These are phyloP conservation scores for Colletotrichum phormii DNA, from an alignment of 2,329 filamentous ascomycete species.

Conservation along the genomic window DNA sequence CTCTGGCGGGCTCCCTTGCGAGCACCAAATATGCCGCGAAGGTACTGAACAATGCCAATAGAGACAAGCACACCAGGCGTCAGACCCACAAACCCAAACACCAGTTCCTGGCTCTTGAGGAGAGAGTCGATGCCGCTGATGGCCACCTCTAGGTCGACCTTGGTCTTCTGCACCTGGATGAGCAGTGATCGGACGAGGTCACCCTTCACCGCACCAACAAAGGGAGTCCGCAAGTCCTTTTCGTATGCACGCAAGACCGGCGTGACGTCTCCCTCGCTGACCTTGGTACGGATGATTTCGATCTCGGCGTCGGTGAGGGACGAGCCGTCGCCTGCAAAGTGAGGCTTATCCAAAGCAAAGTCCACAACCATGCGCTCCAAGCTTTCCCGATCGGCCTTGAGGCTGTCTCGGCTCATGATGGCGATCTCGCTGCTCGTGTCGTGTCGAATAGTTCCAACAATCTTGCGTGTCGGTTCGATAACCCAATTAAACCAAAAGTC, in stretches of 20 bases:
- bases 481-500: slow-evolving; percentile 99
- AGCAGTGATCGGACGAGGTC: slow-evolving; percentile 90
- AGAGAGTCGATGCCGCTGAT: slow-evolving; percentile 96
- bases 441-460: slow-evolving; percentile 93
- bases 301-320: slow-evolving; percentile 77
- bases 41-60: slow-evolving; percentile 78
- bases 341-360: slow-evolving; percentile 87
- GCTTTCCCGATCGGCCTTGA: slow-evolving; percentile 90
- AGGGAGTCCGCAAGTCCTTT: slow-evolving; percentile 83
- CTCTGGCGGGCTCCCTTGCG: slow-evolving; percentile 75
- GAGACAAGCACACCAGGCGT: slow-evolving; percentile 93
- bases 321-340: slow-evolving; percentile 60
- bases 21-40: slow-evolving; percentile 76
- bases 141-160: slow-evolving; percentile 96
- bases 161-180: slow-evolving; percentile 98
- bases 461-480: slow-evolving; percentile 82
- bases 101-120: slow-evolving; percentile 94
- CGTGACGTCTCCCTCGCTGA: slow-evolving; percentile 92
- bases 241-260: slow-evolving; percentile 93
- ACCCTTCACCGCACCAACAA: slow-evolving; percentile 84
- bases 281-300: slow-evolving; percentile 78
- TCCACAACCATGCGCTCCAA: slow-evolving; percentile 98
- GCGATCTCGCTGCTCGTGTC: slow-evolving; percentile 94
- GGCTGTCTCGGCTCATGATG: slow-evolving; percentile 93
- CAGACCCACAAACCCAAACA: slow-evolving; percentile 96